Percentiles rank a stretch among this genome's conserved stretches.
phyloP scores from a whole-genome alignment of 805 yeast species.

The Torulaspora maleeae region DNA sequence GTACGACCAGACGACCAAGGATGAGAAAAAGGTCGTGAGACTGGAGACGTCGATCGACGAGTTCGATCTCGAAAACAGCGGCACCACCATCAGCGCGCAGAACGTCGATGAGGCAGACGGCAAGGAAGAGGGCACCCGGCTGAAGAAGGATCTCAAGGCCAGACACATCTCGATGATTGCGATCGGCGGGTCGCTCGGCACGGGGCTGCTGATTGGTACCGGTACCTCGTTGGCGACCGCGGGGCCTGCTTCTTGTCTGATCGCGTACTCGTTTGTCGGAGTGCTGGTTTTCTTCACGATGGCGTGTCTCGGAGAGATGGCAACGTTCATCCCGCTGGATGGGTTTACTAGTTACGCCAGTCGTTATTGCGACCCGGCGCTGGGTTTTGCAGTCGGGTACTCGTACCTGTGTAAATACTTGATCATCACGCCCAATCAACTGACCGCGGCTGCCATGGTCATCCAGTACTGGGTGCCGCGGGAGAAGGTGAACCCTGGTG shows the following conservation, averaged over 20 bases:
- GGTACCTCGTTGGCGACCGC: constrained; percentile 64
- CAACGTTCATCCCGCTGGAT: constrained; percentile 61
- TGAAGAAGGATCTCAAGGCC: constrained; percentile 39
- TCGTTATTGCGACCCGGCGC: constrained; percentile 46
- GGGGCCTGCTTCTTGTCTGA: constrained; percentile 54
- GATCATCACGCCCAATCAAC: constrained; percentile 44
- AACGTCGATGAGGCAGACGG: not conserved
- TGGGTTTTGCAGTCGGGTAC: constrained; percentile 48
- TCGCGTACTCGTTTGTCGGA: constrained; percentile 70
- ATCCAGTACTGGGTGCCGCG: constrained; percentile 44
- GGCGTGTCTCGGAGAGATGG: constrained; percentile 66
- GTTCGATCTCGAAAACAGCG: not conserved
- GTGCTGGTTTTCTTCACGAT: constrained; percentile 62
- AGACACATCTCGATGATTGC: constrained; percentile 70
- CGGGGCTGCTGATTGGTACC: constrained; percentile 75
- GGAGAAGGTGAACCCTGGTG: constrained; percentile 40
- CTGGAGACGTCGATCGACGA: not conserved
- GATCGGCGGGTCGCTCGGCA: constrained; percentile 79
- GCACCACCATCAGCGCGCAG: not conserved
- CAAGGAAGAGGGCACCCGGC: constrained; percentile 11
- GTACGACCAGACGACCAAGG: not conserved
- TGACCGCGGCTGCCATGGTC: constrained; percentile 46
- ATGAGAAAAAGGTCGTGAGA: not conserved
- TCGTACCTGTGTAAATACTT: constrained; percentile 43
- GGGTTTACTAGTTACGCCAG: constrained; percentile 61